Conservation (phyloP, 2,329 filamentous ascomycete species). For the Dactylonectria estremocensis region DNA sequence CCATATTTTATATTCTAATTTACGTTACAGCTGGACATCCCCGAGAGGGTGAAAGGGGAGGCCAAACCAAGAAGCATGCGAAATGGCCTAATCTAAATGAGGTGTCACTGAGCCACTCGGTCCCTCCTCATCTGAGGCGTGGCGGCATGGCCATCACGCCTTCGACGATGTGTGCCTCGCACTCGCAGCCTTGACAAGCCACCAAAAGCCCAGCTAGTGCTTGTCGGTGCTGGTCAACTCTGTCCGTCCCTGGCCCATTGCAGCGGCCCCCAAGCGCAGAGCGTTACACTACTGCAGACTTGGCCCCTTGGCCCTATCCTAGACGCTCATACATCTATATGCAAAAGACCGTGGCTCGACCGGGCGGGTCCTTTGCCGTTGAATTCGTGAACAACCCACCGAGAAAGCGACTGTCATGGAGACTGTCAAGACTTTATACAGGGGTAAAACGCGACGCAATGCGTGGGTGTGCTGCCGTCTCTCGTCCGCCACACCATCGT, state of each 20-base stretch:
- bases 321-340: conserved; percentile 23
- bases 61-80: not conserved
- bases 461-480: not conserved
- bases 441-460: not conserved
- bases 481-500: conserved; percentile 1
- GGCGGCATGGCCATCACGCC: conserved; percentile 22
- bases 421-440: not conserved
- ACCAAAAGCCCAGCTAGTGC: conserved; percentile 2
- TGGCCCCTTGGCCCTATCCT: conserved; percentile 34
- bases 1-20: not conserved
- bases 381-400: not conserved
- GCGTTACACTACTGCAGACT: conserved; percentile 44
- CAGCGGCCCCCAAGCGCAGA: conserved; percentile 37
- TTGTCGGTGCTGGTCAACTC: not conserved
- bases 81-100: conserved; percentile 3
- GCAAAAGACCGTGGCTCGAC: conserved; percentile 27
- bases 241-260: conserved; percentile 30
- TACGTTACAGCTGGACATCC: not conserved
- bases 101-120: not conserved
- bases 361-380: conserved; percentile 8
- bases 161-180: conserved; percentile 17
- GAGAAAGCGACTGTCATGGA: conserved; percentile 1
- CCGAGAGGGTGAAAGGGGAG: not conserved
- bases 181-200: conserved; percentile 28
- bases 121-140: not conserved